These are phyloP conservation scores for Tricholoma furcatifolium DNA, from an alignment of 768 basidiomycete genomes.

Conservation along the genomic window DNA sequence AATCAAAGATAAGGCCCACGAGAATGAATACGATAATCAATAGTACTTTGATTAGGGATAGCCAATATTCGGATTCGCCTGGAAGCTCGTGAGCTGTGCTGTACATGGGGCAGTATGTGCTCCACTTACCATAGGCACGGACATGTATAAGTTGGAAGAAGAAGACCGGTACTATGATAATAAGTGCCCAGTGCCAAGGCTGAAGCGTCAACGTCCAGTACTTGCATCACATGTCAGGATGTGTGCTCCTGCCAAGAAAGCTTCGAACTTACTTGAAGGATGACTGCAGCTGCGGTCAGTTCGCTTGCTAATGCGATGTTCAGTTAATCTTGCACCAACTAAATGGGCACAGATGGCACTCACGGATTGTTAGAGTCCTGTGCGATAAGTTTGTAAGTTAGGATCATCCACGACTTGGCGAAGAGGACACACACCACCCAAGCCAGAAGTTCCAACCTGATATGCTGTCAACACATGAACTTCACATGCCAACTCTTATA, in stretches of 20 bases:
- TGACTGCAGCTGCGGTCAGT: constrained; percentile 55
- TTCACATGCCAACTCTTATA: not conserved
- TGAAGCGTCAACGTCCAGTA: constrained; percentile 48
- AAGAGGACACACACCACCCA: constrained; percentile 39
- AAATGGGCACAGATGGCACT: constrained; percentile 2
- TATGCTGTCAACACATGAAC: not conserved
- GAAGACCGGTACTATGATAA: constrained; percentile 54
- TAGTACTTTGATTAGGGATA: constrained; percentile 61
- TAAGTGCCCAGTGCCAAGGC: constrained; percentile 56
- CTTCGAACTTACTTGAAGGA: constrained; percentile 35
- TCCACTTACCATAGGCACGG: constrained; percentile 47
- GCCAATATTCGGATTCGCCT: constrained; percentile 67
- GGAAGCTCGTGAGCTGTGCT: not conserved
- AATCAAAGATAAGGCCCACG: constrained; percentile 60
- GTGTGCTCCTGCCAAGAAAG: not conserved
- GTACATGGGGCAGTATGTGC: not conserved
- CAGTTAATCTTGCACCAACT: not conserved
- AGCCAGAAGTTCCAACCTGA: constrained; percentile 60
- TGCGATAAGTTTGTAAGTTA: not conserved
- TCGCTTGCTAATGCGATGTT: constrained; percentile 42
- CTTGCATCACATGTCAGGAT: constrained; percentile 8
- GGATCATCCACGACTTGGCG: constrained; percentile 2
- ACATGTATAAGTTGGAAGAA: constrained; percentile 54
- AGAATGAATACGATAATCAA: constrained; percentile 63
- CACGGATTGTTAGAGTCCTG: constrained; percentile 26